Conservation (phyloP, 768 basidiomycete genomes). For the Lactarius quietus region DNA sequence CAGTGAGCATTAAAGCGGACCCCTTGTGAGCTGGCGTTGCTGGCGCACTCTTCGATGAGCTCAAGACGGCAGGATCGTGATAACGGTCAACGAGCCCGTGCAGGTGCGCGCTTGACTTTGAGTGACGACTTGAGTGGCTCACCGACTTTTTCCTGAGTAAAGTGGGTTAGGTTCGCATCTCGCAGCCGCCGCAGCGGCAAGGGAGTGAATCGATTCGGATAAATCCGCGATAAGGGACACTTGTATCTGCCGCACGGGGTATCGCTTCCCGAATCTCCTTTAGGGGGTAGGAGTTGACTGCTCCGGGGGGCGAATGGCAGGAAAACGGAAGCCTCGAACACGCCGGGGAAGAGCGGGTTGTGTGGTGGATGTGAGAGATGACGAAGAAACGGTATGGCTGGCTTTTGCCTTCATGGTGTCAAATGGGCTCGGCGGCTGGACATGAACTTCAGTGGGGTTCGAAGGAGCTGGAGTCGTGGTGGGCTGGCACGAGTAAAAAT, state of each 20-base stretch:
- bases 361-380: conserved; percentile 26
- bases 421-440: conserved; percentile 30
- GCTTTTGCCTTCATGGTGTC: conserved; percentile 12
- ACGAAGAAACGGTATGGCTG: conserved; percentile 14
- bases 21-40: conserved; percentile 75
- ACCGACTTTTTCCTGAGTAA: conserved; percentile 86
- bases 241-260: conserved; percentile 8
- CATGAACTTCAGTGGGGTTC: conserved; percentile 20
- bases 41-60: conserved; percentile 68
- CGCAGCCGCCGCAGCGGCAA: conserved; percentile 13
- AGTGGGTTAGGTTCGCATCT: neutral
- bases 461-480: conserved; percentile 8
- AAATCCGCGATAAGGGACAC: conserved; percentile 14
- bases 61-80: conserved; percentile 36
- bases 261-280: conserved; percentile 22
- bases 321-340: conserved; percentile 31
- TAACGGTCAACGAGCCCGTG: conserved; percentile 48
- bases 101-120: conserved; percentile 56
- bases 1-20: conserved; percentile 94
- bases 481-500: conserved; percentile 23
- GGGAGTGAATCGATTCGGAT: conserved; percentile 23
- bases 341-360: conserved; percentile 30
- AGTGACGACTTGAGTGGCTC: conserved; percentile 90
- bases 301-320: conserved; percentile 36
- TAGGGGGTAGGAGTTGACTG: conserved; percentile 44